These are phyloP conservation scores for Xylaria sp. DNA, from an alignment of 2,329 filamentous ascomycete species.

Conservation along the genomic window DNA sequence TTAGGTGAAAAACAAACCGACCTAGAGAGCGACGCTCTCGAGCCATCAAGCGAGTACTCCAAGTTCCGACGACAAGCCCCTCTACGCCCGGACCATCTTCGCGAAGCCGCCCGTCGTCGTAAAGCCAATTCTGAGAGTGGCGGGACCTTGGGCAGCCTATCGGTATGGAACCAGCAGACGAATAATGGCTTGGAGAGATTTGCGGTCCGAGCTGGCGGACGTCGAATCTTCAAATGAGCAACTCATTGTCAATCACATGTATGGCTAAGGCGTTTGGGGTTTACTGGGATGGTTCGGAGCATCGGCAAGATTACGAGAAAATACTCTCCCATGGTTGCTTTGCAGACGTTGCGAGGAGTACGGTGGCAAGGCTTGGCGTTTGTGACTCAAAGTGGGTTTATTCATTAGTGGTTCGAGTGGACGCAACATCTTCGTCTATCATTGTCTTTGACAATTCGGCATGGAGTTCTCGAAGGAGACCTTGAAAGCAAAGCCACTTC, in stretches of 20 bases:
- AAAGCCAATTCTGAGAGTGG: slow-evolving; percentile 58
- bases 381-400: not conserved
- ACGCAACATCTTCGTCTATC: no score
- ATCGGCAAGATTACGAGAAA: not conserved
- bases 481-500: no score
- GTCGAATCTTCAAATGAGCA: slow-evolving; percentile 47
- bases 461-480: no score
- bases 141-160: slow-evolving; percentile 51
- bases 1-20: slow-evolving; percentile 54
- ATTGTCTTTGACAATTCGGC: no score
- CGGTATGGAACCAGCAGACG: slow-evolving; percentile 57
- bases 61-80: slow-evolving; percentile 47
- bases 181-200: slow-evolving; percentile 56
- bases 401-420: no score
- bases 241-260: not conserved
- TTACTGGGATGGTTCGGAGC: not conserved
- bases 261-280: slow-evolving; percentile 11
- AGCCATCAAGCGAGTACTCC: slow-evolving; percentile 33
- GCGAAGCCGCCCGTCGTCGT: slow-evolving; percentile 67
- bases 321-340: not conserved
- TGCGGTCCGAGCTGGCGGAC: slow-evolving; percentile 46
- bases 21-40: slow-evolving; percentile 37
- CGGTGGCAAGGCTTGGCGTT: slow-evolving; percentile 6
- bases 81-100: slow-evolving; percentile 66
- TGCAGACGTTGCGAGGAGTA: not conserved